These are phyloP conservation scores for Aspergillus vadensis DNA, from an alignment of 2,329 filamentous ascomycete species.

Conservation along the genomic window DNA sequence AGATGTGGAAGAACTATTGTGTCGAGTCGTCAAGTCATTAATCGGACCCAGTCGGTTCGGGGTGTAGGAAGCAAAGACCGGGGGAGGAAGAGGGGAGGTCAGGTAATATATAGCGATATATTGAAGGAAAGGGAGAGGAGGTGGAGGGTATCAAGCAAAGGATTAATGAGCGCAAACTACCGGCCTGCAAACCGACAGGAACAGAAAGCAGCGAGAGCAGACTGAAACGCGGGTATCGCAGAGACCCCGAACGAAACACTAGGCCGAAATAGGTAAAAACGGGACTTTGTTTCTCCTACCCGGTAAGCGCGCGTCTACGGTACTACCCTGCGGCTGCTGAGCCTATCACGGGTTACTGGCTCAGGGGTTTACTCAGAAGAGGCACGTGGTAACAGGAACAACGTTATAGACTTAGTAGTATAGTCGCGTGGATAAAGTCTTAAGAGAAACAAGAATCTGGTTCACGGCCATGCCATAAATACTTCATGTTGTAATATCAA, in stretches of 20 bases:
- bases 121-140: constrained; percentile 15
- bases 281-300: constrained; percentile 33
- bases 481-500: constrained; percentile 36
- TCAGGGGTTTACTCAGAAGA: background rate
- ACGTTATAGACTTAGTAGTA: background rate
- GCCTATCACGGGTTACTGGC: background rate
- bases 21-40: constrained; percentile 36
- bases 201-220: constrained; percentile 26
- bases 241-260: constrained; percentile 42
- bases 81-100: constrained; percentile 18
- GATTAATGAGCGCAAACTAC: constrained; percentile 34
- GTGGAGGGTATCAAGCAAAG: constrained; percentile 19
- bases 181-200: constrained; percentile 30
- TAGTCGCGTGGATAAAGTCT: background rate
- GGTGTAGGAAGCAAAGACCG: constrained; percentile 14
- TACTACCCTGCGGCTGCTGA: constrained; percentile 1
- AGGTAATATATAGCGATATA: constrained; percentile 4
- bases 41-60: constrained; percentile 17
- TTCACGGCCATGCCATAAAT: constrained; percentile 33
- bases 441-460: constrained; percentile 12
- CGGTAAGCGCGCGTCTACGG: constrained; percentile 21
- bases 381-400: constrained; percentile 13
- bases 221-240: constrained; percentile 41
- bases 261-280: constrained; percentile 34
- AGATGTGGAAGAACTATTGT: constrained; percentile 18